A percentile compares a stretch with the other conserved stretches of the same genome.
Evolutionary conservation across 495 filamentous ascomycete genomes (phyloP).

Genomic region (Hypoxylon perforatum): DNA sequence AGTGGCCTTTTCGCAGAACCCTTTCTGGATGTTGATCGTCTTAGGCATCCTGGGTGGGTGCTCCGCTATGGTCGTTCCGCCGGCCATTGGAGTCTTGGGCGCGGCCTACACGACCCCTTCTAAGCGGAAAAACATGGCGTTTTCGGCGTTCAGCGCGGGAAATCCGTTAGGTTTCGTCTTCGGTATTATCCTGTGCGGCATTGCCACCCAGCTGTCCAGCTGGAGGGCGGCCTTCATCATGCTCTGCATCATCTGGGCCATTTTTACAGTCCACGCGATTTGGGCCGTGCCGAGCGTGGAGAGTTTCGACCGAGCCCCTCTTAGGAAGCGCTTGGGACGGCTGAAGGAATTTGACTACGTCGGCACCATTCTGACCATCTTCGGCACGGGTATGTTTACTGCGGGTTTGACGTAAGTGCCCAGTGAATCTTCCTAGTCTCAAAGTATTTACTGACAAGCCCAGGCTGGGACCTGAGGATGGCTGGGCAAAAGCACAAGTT

Average conservation of each 20-base stretch:
- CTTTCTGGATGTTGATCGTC: slow-evolving; percentile 72
- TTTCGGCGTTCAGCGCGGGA: slow-evolving; percentile 76
- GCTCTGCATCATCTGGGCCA: slow-evolving; percentile 69
- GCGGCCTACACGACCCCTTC: slow-evolving; percentile 70
- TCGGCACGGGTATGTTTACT: slow-evolving; percentile 73
- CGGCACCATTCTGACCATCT: slow-evolving; percentile 69
- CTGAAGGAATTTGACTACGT: slow-evolving; percentile 70
- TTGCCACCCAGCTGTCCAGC: slow-evolving; percentile 68
- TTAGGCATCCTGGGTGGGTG: slow-evolving; percentile 71
- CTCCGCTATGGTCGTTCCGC: slow-evolving; percentile 71
- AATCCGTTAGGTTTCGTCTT: slow-evolving; percentile 78
- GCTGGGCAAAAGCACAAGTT: slow-evolving; percentile 71
- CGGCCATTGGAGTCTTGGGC: slow-evolving; percentile 74
- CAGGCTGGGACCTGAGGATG: slow-evolving; percentile 59
- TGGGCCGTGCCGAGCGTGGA: slow-evolving; percentile 73
- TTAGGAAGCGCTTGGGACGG: slow-evolving; percentile 53
- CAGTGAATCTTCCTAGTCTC: not conserved
- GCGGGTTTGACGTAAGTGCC: slow-evolving; percentile 68
- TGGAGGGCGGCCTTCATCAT: slow-evolving; percentile 74
- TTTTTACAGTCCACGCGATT: slow-evolving; percentile 66
- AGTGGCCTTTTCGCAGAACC: slow-evolving; percentile 70
- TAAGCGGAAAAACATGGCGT: slow-evolving; percentile 74
- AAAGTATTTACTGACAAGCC: slow-evolving; percentile 25
- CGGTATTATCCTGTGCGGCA: slow-evolving; percentile 71
- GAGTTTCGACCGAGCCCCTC: slow-evolving; percentile 56